Percentiles rank a stretch among this genome's conserved stretches.
Evolutionary conservation across 1,284 basidiomycete species (phyloP).

Genomic region (Cerrena zonata): DNA sequence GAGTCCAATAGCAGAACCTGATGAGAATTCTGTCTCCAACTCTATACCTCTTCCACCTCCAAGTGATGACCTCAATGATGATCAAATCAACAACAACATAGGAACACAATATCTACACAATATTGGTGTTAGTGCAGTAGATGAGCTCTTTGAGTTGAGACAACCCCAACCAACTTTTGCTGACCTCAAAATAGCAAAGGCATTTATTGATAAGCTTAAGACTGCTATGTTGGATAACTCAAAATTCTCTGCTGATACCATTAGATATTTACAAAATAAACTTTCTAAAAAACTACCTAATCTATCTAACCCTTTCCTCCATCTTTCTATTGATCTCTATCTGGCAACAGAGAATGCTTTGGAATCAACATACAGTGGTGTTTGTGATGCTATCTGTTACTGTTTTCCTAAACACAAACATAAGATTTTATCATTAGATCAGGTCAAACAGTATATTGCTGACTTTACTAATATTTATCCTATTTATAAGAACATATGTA

Average conservation of each 20-base stretch:
- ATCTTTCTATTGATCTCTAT: conserved; percentile 22
- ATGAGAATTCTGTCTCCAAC: too few species aligned
- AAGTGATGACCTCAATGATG: too few species aligned
- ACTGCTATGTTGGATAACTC: not conserved
- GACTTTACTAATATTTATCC: conserved; percentile 21
- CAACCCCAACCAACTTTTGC: not conserved
- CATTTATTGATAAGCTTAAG: not conserved
- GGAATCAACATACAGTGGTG: conserved; percentile 18
- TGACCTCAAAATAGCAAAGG: not conserved
- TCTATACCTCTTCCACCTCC: too few species aligned
- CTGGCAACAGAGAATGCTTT: conserved; percentile 20
- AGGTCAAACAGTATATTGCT: conserved; percentile 17
- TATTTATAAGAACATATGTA: conserved; percentile 27
- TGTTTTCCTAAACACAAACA: conserved; percentile 13
- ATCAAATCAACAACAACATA: too few species aligned
- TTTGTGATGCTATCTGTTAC: conserved; percentile 12
- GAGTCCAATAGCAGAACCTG: too few species aligned
- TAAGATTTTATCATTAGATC: conserved; percentile 21
- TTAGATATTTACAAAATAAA: conserved; percentile 26
- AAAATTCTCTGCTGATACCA: conserved; percentile 14
- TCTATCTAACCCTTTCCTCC: conserved; percentile 10
- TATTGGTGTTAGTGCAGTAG: too few species aligned
- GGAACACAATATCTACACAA: too few species aligned
- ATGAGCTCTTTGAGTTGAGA: too few species aligned
- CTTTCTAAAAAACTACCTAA: conserved; percentile 15